These are phyloP conservation scores for Globisporangium viniferum DNA, from an alignment of 352 stramenopile genomes.

Conservation along the genomic window DNA sequence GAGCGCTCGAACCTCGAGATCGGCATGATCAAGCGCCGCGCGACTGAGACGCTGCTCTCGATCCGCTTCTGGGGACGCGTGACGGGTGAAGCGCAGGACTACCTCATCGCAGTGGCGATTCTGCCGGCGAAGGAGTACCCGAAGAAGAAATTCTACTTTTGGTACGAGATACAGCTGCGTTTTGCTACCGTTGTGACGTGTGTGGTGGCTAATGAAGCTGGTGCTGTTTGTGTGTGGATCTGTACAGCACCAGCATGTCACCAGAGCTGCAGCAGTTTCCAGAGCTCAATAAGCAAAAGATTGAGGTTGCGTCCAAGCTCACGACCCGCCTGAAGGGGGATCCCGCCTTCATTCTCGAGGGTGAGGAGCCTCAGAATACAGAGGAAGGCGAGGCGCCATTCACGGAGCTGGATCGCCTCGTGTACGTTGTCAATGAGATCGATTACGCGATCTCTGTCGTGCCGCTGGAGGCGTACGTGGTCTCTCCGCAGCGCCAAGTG, in stretches of 20 bases:
- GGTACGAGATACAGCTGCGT: constrained; percentile 19
- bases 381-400: constrained; percentile 46
- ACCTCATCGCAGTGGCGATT: constrained; percentile 59
- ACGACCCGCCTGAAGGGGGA: constrained; percentile 65
- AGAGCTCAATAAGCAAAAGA: constrained; percentile 60
- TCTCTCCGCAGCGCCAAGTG: constrained; percentile 68
- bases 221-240: background rate
- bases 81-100: constrained; percentile 60
- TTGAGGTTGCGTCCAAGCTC: constrained; percentile 36
- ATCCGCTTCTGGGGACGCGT: constrained; percentile 77
- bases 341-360: constrained; percentile 43
- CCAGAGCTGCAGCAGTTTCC: constrained; percentile 80
- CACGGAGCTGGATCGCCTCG: constrained; percentile 72
- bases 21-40: constrained; percentile 61
- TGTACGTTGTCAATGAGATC: constrained; percentile 63
- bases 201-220: background rate
- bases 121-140: constrained; percentile 60
- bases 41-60: constrained; percentile 55
- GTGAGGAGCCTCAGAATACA: constrained; percentile 34
- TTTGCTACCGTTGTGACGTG: background rate
- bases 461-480: constrained; percentile 62
- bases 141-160: constrained; percentile 88
- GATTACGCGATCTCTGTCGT: constrained; percentile 56
- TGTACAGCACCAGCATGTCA: constrained; percentile 63
- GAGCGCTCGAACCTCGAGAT: constrained; percentile 78